Evolutionary conservation across 192 early-diverging fungal species (phyloP).

Genomic region (Rhizophagus clarus): DNA sequence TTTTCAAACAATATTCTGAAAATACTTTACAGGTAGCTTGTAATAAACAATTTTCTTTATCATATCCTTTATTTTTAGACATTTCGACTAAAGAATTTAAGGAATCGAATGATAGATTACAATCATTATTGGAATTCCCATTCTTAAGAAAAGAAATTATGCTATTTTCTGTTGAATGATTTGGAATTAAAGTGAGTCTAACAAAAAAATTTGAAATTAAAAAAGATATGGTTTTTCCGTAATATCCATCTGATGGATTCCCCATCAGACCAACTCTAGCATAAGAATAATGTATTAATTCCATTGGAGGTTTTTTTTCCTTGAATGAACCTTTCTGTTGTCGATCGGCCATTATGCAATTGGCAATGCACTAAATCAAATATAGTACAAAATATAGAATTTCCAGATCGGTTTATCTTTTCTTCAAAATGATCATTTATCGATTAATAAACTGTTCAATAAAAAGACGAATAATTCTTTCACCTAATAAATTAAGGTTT

Average conservation of each 20-base stretch:
- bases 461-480: not conserved
- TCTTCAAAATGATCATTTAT: too few species aligned
- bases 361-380: too few species aligned
- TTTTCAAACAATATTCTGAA: conserved; percentile 39
- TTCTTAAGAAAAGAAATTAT: conserved; percentile 44
- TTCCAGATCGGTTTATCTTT: too few species aligned
- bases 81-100: conserved; percentile 35
- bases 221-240: conserved; percentile 63
- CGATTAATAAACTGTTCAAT: not conserved
- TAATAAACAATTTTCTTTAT: conserved; percentile 52
- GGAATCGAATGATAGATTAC: conserved; percentile 36
- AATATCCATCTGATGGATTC: conserved; percentile 69
- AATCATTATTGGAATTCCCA: conserved; percentile 33
- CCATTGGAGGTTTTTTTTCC: conserved; percentile 1
- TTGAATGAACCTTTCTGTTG: too few species aligned
- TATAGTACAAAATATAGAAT: too few species aligned
- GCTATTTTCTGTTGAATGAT: conserved; percentile 31
- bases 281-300: conserved; percentile 41
- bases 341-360: too few species aligned
- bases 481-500: not conserved
- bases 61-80: conserved; percentile 54
- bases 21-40: conserved; percentile 60
- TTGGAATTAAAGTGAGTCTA: conserved; percentile 51
- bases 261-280: conserved; percentile 68
- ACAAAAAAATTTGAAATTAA: conserved; percentile 65